Percentiles rank a stretch among this genome's conserved stretches.
phyloP scores from a whole-genome alignment of 257 asterid species.

The Prunella vulgaris region DNA sequence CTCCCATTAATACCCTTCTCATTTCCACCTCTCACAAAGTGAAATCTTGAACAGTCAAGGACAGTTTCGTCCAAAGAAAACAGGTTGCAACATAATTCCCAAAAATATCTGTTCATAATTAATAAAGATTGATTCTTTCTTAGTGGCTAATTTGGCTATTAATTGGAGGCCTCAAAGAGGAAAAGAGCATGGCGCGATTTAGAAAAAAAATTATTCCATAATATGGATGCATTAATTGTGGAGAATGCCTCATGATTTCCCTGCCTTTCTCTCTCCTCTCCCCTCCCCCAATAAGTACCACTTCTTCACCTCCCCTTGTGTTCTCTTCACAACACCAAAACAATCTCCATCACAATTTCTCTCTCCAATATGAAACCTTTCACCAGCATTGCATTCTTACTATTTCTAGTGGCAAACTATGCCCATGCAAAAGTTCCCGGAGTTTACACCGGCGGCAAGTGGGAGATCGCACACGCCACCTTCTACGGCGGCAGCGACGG shows the following conservation, averaged over 20 bases:
- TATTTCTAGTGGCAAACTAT: slow-evolving; percentile 10
- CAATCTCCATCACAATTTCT: no score
- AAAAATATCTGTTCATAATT: slow-evolving; percentile 40
- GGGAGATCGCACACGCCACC: slow-evolving; percentile 84
- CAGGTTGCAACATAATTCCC: slow-evolving; percentile 21
- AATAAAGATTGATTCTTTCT: no score
- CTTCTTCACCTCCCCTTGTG: slow-evolving; percentile 18
- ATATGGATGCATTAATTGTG: slow-evolving; percentile 31
- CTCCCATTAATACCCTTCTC: slow-evolving; percentile 16
- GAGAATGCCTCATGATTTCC: slow-evolving; percentile 21
- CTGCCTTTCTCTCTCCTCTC: slow-evolving; percentile 30
- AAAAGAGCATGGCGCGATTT: no score
- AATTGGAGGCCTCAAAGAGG: no score
- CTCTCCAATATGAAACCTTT: neutral
- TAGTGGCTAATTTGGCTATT: no score
- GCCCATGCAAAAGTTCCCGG: slow-evolving; percentile 57
- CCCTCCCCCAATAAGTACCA: slow-evolving; percentile 44
- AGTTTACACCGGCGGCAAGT: slow-evolving; percentile 51
- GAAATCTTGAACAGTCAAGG: neutral
- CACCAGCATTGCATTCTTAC: slow-evolving; percentile 21
- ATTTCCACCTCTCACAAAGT: no score
- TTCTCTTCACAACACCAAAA: slow-evolving; percentile 6
- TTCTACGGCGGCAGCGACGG: slow-evolving; percentile 92
- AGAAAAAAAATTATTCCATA: no score
- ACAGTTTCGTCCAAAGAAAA: slow-evolving; percentile 12